Evolutionary conservation across 2,329 filamentous ascomycete genomes (phyloP), one percentile per base, ranked within the genome.

Genomic region (Alternaria sp.): DNA sequence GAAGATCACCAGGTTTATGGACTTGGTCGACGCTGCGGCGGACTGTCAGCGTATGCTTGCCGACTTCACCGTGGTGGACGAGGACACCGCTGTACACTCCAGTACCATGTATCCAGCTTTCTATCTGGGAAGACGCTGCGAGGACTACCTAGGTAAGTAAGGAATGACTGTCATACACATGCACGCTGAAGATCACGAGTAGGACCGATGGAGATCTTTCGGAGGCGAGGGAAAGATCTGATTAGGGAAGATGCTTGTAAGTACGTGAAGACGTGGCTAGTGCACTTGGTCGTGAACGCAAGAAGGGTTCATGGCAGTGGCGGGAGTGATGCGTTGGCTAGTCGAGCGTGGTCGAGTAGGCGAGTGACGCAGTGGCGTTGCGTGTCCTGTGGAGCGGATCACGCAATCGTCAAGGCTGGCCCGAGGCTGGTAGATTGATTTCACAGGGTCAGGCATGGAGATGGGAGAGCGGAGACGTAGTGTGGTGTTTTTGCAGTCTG

Each of bases 231-330:
- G 49, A 23, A 30, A 21, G 28, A 25, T 21, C 14, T n/a, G 37
- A 11, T 10, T 12, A 53, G 20, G 49, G 30, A 20, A 53, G 20
- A 53, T 53, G 49, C 49, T 37, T 53, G 49, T 41, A 25, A 41
- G 20, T 15, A 25, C 28, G 9, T 21, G n/a, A 25, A 37, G 20
- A 53, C 49, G 49, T 53, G 49, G 30, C 30, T 53, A 53, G 49
- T 53, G 14, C 37, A 20, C 15, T 21, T 49, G 12, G 5, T n/a
- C 15, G 30, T 25, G 49, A 53, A 53, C 49, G 49, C 20, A 51
- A 51, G 49, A 51, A 51, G 49, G 49, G 49, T 51, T 51, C 49
- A 51, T 51, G 28, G 49, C 49, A 23, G 49, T 15, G 49, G 28
- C 49, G 49, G 8, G 37, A 41, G 28, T 51, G 49, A 23, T 37